Evolutionary conservation across 2,329 filamentous ascomycete species (phyloP), one percentile per base, ranked within the genome.

Genomic region (Chrysoporthe austroafricana): DNA sequence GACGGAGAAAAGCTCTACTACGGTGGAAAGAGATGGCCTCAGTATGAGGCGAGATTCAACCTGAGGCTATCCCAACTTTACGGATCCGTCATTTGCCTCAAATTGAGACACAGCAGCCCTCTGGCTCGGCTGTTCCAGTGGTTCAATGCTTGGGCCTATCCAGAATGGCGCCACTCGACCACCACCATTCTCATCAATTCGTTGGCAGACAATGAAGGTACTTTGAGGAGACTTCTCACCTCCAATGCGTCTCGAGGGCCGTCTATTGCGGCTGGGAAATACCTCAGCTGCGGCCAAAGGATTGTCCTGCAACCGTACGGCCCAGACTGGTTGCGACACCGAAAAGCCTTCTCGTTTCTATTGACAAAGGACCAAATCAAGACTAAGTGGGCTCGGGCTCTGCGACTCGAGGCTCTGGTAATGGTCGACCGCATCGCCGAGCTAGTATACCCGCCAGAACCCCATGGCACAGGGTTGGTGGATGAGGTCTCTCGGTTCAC

Each of bases 401-500:
- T 69, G 65, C 65, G 58, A 43, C 34, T 68, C 34, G 68, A 69
- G 52, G 68, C 65, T 4, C 39, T 68, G 52, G 16, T 65, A 5
- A 56, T 69, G 65, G 62, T 63, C 6, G 32, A 59, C 36, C 65
- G 66, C 14, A 67, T 69, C 43, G 36, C 42, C 44, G 13, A 43
- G 11, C 36, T 69, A 26, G 26, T 18, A 0, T 18, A 13, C 3
- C 9, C 13, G 3, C 21, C 26, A 4, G 4, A 9, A 16, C 9
- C 50, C 3, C 5, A 42, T 5, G 26, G 16, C 8, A 56, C 43
- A 6, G 46, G 18, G 6, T 14, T 66, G 11, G 18, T 69, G 16
- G 59, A 69, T 14, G 68, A 69, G 18, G 50, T 69, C 42, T 68
- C 65, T 14, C 68, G 68, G 18, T 69, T 69, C 46, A 69, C 68